These are phyloP conservation scores for Salix koriyanagi DNA, from an alignment of 345 rosid species.

Conservation along the genomic window DNA sequence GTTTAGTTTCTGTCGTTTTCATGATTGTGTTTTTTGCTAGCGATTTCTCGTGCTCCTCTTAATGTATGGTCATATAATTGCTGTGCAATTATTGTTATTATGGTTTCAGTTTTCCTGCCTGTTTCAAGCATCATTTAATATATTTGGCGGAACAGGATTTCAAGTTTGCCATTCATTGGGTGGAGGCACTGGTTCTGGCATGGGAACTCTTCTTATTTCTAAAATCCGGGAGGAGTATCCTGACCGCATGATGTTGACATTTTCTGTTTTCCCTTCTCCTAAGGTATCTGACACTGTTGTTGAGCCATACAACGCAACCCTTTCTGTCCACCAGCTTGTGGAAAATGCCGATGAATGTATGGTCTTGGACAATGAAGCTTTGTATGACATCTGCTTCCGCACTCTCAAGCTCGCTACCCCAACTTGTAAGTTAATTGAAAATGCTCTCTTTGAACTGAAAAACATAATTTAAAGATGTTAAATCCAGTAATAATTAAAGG, in stretches of 20 bases:
- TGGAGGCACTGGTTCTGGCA: conserved; percentile 31
- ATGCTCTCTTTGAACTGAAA: neutral
- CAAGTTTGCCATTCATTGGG: conserved; percentile 28
- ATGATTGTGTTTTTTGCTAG: neutral
- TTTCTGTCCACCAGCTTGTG: conserved; percentile 26
- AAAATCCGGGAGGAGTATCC: conserved; percentile 26
- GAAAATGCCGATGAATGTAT: conserved; percentile 26
- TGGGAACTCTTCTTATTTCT: conserved; percentile 28
- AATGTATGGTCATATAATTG: neutral
- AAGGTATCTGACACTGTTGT: conserved; percentile 28
- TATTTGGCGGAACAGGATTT: conserved; percentile 12
- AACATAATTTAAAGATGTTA: neutral
- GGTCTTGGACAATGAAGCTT: conserved; percentile 29
- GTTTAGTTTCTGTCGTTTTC: neutral
- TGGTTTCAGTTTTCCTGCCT: neutral
- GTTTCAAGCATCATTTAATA: neutral
- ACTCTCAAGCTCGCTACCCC: conserved; percentile 29
- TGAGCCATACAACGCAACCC: conserved; percentile 26
- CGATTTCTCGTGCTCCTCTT: neutral
- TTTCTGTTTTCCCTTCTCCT: conserved; percentile 26
- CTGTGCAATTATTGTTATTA: neutral
- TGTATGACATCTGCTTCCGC: conserved; percentile 27
- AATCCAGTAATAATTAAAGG: neutral
- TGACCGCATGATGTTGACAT: conserved; percentile 28
- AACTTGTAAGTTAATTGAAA: conserved; percentile 14